Percentiles rank a stretch among this genome's conserved stretches.
phyloP scores from a whole-genome alignment of 2,329 filamentous ascomycete genomes.

The Clonostachys rosea region DNA sequence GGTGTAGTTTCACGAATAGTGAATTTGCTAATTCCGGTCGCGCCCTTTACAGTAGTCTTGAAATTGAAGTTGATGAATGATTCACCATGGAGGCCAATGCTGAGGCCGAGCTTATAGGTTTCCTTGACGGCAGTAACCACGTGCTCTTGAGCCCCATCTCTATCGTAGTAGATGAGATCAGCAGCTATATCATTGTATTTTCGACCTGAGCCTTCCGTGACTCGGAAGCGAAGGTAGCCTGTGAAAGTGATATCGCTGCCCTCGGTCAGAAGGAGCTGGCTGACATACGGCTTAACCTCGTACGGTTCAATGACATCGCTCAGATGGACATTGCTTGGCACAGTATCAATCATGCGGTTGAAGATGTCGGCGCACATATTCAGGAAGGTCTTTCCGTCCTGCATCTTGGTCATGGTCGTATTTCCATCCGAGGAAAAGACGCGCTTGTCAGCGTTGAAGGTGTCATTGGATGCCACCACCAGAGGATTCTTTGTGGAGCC shows the following conservation, averaged over 20 bases:
- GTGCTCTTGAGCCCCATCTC: conserved; percentile 5
- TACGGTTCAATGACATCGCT: conserved; percentile 50
- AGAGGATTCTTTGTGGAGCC: conserved; percentile 50
- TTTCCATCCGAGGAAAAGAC: conserved; percentile 53
- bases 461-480: conserved; percentile 33
- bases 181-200: conserved; percentile 11
- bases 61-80: conserved; percentile 13
- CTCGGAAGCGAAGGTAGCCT: not conserved
- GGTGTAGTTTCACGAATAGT: conserved; percentile 8
- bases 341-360: conserved; percentile 58
- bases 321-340: conserved; percentile 44
- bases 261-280: conserved; percentile 11
- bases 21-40: conserved; percentile 14
- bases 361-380: conserved; percentile 44
- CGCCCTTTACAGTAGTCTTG: conserved; percentile 7
- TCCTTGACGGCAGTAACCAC: conserved; percentile 1
- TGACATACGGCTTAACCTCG: conserved; percentile 44
- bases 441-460: conserved; percentile 43
- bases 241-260: conserved; percentile 29
- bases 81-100: conserved; percentile 8
- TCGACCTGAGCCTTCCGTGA: conserved; percentile 7
- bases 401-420: conserved; percentile 44
- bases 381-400: conserved; percentile 36
- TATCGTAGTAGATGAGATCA: conserved; percentile 11
- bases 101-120: conserved; percentile 9